A percentile compares a stretch with the other conserved stretches of the same genome.
Conservation (phyloP, 352 stramenopile species). For the Pythium myriotylum region DNA sequence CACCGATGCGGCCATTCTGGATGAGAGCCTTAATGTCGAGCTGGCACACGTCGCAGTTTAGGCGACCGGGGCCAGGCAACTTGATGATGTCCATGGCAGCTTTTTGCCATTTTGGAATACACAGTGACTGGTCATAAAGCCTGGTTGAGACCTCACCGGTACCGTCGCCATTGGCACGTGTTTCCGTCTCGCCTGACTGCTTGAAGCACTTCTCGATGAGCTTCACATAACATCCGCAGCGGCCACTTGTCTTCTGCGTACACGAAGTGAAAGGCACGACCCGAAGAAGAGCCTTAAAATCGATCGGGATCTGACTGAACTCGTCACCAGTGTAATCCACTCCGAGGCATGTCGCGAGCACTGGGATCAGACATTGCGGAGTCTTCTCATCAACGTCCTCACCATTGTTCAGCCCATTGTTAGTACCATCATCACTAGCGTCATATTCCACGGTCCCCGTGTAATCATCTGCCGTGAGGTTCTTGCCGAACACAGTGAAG, state of each 20-base stretch:
- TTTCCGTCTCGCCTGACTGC: slow-evolving; percentile 43
- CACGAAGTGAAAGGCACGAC: slow-evolving; percentile 71
- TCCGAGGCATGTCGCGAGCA: slow-evolving; percentile 69
- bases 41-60: slow-evolving; percentile 79
- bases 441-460: slow-evolving; percentile 28
- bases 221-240: slow-evolving; percentile 70
- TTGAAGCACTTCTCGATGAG: slow-evolving; percentile 63
- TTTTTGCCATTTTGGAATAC: slow-evolving; percentile 55
- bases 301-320: slow-evolving; percentile 60
- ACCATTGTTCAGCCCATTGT: slow-evolving; percentile 28
- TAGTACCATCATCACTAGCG: slow-evolving; percentile 11
- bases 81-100: slow-evolving; percentile 61
- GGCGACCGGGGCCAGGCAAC: slow-evolving; percentile 47
- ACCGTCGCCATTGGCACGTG: slow-evolving; percentile 3
- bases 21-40: slow-evolving; percentile 62
- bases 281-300: slow-evolving; percentile 71
- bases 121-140: slow-evolving; percentile 62
- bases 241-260: slow-evolving; percentile 42
- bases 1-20: slow-evolving; percentile 60
- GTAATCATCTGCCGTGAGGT: slow-evolving; percentile 47
- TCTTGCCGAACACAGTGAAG: slow-evolving; percentile 73
- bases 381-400: slow-evolving; percentile 4
- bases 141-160: slow-evolving; percentile 27
- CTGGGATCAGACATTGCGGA: slow-evolving; percentile 54
- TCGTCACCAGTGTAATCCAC: slow-evolving; percentile 47